A percentile compares a stretch with the other conserved stretches of the same genome.
Conservation (phyloP, 2,329 filamentous ascomycete species). For the Epichloe elymi region DNA sequence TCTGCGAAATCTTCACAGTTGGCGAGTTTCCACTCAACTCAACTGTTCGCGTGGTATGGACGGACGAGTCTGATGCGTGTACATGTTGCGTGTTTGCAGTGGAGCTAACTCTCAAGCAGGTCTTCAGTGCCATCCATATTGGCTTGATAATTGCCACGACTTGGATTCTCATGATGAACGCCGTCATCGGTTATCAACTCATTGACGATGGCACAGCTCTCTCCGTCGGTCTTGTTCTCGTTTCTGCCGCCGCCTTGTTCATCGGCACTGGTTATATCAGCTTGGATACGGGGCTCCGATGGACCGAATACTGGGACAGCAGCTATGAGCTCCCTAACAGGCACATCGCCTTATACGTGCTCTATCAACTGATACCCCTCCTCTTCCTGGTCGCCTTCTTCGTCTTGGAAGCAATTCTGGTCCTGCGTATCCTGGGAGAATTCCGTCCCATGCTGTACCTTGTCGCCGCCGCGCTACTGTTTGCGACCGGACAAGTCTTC, state of each 20-base stretch:
- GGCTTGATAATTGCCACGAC: slow-evolving; percentile 76
- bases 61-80: neutral
- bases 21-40: slow-evolving; percentile 70
- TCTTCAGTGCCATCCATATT: slow-evolving; percentile 80
- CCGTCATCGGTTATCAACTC: slow-evolving; percentile 82
- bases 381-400: slow-evolving; percentile 84
- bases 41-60: slow-evolving; percentile 57
- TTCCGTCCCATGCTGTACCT: slow-evolving; percentile 88
- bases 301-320: slow-evolving; percentile 64
- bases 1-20: slow-evolving; percentile 94
- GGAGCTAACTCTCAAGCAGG: slow-evolving; percentile 54
- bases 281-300: slow-evolving; percentile 79
- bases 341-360: slow-evolving; percentile 78
- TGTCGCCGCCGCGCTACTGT: slow-evolving; percentile 58
- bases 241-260: slow-evolving; percentile 60
- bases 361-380: slow-evolving; percentile 83
- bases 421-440: slow-evolving; percentile 77
- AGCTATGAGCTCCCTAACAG: slow-evolving; percentile 48
- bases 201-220: slow-evolving; percentile 84
- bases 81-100: neutral
- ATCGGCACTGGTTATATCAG: slow-evolving; percentile 91
- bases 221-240: slow-evolving; percentile 62
- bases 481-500: slow-evolving; percentile 89
- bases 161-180: slow-evolving; percentile 88
- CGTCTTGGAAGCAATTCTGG: slow-evolving; percentile 69